phyloP scores from a whole-genome alignment of 345 rosid species.

The Punica granatum region DNA sequence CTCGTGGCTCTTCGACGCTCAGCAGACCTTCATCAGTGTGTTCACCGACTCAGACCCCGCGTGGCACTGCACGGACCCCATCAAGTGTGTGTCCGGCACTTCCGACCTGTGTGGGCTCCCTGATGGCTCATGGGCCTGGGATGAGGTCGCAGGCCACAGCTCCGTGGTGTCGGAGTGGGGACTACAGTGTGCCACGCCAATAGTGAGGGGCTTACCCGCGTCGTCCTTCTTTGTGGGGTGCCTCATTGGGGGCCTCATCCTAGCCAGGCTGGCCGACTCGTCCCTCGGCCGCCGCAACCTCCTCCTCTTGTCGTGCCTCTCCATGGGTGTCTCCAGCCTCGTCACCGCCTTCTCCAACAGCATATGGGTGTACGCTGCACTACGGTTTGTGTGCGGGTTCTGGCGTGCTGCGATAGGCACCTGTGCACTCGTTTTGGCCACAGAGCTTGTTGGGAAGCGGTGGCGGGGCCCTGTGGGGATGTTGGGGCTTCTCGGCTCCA shows the following conservation, averaged over 20 bases:
- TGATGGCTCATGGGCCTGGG: slow-evolving; percentile 43
- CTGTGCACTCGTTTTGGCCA: slow-evolving; percentile 37
- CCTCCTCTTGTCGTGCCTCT: slow-evolving; percentile 32
- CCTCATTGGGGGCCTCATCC: slow-evolving; percentile 41
- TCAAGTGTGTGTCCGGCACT: slow-evolving; percentile 11
- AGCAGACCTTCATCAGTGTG: slow-evolving; percentile 54
- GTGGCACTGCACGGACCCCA: slow-evolving; percentile 38
- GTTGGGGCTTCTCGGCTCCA: slow-evolving; percentile 32
- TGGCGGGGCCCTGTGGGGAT: slow-evolving; percentile 44
- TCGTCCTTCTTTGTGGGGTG: slow-evolving; percentile 57
- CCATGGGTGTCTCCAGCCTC: slow-evolving; percentile 37
- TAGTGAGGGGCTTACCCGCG: slow-evolving; percentile 48
- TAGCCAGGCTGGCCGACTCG: slow-evolving; percentile 49
- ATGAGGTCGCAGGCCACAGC: slow-evolving; percentile 12
- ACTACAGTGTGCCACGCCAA: slow-evolving; percentile 36
- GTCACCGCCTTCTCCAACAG: slow-evolving; percentile 29
- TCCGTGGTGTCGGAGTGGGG: slow-evolving; percentile 51
- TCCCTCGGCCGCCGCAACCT: slow-evolving; percentile 52
- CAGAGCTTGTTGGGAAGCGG: slow-evolving; percentile 37
- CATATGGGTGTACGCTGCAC: slow-evolving; percentile 10
- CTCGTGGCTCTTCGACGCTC: slow-evolving; percentile 51
- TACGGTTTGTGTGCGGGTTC: slow-evolving; percentile 35
- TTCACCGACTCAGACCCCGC: slow-evolving; percentile 49
- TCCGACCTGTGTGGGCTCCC: slow-evolving; percentile 34
- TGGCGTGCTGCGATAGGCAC: slow-evolving; percentile 43